Base-by-base conservation (phyloP, 768 basidiomycete species). In the Amanita rubescens region DNA sequence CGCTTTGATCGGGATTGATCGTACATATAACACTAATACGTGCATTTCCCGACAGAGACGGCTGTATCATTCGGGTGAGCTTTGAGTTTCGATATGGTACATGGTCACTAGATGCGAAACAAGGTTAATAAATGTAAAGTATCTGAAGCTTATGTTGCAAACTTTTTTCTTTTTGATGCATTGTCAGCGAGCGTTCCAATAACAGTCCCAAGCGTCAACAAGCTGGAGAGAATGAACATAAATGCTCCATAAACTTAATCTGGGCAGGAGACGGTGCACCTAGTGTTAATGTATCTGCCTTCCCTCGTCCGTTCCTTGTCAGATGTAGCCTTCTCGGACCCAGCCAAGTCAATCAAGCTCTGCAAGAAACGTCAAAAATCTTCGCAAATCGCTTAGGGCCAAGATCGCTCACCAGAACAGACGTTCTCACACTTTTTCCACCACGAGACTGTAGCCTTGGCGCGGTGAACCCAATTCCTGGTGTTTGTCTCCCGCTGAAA, bases 21-120 rank as follows among this genome's bases (percentile, higher is more conserved):
- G 95, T 98, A 67, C 94, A 96, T 49, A 98, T 87, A 14, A 99
- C 94, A 38, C 90, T 93, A 50, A 99, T 94, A 7, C 93, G 84
- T 19, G 95, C 94, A 65, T 98, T 92, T 1, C 95, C 95, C 0
- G 93, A 89, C 1, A 99, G 75, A 0, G 94, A 97, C 1, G 95
- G 94, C 67, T 97, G 94, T 5, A 98, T 79, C 67, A 98, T 82
- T 20, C 93, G 84, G 14, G 94, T 96, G 9, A 98, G 78, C 67
- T 98, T 98, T 39, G 90, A 93, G 65, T 97, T 96, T 17, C 95
- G 84, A 71, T 87, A 98, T 2, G 94, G 94, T 12, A 98, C 85
- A 64, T 97, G 93, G 64, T 93, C 90, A 51, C 85, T 85, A 59
- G 19, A 47, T 27, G 10, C 12, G 20, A 17, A 51, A 27, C 6